Evolutionary conservation across 2,329 filamentous ascomycete species (phyloP).

Genomic region (Tolypocladium pustulatum): DNA sequence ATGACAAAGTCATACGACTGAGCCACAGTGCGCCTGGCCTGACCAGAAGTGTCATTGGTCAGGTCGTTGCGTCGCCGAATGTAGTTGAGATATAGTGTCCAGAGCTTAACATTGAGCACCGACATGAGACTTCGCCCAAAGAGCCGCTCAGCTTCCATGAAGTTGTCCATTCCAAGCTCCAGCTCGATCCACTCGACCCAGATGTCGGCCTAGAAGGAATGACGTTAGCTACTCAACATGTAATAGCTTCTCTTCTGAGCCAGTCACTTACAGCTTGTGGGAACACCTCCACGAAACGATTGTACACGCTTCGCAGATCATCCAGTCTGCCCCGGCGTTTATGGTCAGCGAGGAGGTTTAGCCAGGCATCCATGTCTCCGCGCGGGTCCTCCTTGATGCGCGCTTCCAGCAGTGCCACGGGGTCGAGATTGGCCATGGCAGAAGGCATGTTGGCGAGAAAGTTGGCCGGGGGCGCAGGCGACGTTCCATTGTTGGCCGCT

Average conservation of each 20-base stretch:
- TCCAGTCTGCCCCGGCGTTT: slow-evolving; percentile 73
- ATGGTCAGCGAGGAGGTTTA: slow-evolving; percentile 76
- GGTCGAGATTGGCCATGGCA: slow-evolving; percentile 45
- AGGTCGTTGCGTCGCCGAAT: slow-evolving; percentile 86
- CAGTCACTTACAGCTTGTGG: slow-evolving; percentile 70
- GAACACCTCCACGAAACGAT: slow-evolving; percentile 79
- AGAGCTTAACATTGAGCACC: slow-evolving; percentile 76
- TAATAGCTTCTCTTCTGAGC: background rate
- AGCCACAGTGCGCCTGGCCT: slow-evolving; percentile 68
- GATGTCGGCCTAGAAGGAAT: slow-evolving; percentile 64
- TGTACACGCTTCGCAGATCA: slow-evolving; percentile 68
- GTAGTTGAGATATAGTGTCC: slow-evolving; percentile 91
- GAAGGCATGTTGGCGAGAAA: slow-evolving; percentile 21
- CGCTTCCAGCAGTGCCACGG: slow-evolving; percentile 73
- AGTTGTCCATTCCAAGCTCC: slow-evolving; percentile 80
- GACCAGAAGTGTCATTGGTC: slow-evolving; percentile 61
- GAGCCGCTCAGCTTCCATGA: slow-evolving; percentile 68
- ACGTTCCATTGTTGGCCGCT: slow-evolving; percentile 10
- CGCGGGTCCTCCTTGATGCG: slow-evolving; percentile 86
- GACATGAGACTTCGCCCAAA: slow-evolving; percentile 71
- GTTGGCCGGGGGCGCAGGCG: slow-evolving; percentile 10
- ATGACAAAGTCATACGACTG: slow-evolving; percentile 91
- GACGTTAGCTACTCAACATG: slow-evolving; percentile 2
- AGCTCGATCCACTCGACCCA: slow-evolving; percentile 85
- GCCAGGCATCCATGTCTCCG: slow-evolving; percentile 87